Conservation (phyloP, 768 basidiomycete genomes). For the Peribolospora kevripleyi region DNA sequence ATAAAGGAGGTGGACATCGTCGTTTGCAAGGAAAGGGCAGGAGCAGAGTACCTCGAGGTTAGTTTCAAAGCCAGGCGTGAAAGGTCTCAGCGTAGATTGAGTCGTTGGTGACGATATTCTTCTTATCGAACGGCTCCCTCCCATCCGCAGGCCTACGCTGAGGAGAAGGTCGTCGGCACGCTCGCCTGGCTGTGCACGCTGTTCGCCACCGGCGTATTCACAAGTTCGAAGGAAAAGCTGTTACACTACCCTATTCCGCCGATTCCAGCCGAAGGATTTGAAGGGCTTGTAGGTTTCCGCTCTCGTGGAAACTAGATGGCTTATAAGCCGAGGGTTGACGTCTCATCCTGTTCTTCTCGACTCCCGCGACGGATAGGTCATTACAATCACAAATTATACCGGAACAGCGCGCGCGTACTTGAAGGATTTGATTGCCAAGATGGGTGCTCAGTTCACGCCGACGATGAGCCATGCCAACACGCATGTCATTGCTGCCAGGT, state of each 20-base stretch:
- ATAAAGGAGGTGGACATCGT: constrained; percentile 40
- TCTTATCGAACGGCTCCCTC: background rate
- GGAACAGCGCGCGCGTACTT: constrained; percentile 69
- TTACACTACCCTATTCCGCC: constrained; percentile 63
- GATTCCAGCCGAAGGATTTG: constrained; percentile 34
- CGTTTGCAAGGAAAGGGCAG: constrained; percentile 44
- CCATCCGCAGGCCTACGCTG: constrained; percentile 32
- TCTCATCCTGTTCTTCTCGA: background rate
- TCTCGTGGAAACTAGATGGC: background rate
- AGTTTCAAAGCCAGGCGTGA: constrained; percentile 5
- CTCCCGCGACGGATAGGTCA: background rate
- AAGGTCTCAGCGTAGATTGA: background rate
- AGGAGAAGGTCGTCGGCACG: constrained; percentile 42
- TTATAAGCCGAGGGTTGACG: background rate
- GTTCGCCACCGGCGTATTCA: constrained; percentile 27
- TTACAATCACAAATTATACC: constrained; percentile 40
- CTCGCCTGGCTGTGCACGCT: constrained; percentile 65
- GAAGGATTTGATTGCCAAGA: constrained; percentile 47
- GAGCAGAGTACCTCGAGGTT: constrained; percentile 45
- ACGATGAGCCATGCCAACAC: constrained; percentile 56
- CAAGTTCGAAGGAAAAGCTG: constrained; percentile 45
- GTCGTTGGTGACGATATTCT: background rate
- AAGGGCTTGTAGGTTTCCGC: constrained; percentile 30
- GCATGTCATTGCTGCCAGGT: constrained; percentile 64
- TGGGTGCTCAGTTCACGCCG: constrained; percentile 61